Conservation (phyloP, 208 protist species). For the Leishmania turanica region DNA sequence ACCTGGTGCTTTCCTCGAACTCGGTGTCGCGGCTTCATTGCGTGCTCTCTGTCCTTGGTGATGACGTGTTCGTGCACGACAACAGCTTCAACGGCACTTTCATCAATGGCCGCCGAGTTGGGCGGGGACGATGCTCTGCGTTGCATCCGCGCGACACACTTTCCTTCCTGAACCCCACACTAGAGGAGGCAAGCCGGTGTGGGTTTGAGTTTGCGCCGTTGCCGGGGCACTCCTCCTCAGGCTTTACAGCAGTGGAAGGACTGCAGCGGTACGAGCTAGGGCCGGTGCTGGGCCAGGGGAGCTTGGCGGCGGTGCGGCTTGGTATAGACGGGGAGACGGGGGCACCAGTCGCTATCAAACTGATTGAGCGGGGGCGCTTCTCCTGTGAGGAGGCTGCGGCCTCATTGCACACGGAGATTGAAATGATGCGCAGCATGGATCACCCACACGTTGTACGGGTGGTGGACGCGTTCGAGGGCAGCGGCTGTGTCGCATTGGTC, state of each 20-base stretch:
- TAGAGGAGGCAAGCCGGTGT: conserved; percentile 39
- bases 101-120: conserved; percentile 59
- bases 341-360: conserved; percentile 65
- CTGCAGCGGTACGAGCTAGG: conserved; percentile 48
- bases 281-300: conserved; percentile 59
- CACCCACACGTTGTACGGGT: conserved; percentile 76
- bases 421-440: conserved; percentile 63
- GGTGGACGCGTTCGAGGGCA: conserved; percentile 60
- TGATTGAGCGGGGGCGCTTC: conserved; percentile 60
- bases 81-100: conserved; percentile 81
- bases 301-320: conserved; percentile 60
- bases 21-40: conserved; percentile 58
- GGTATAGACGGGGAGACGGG: conserved; percentile 41
- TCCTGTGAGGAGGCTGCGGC: conserved; percentile 37
- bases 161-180: conserved; percentile 55
- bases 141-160: conserved; percentile 54
- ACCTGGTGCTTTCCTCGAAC: conserved; percentile 31
- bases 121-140: conserved; percentile 33
- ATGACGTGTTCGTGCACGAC: conserved; percentile 69
- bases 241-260: conserved; percentile 12
- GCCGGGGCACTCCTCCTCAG: conserved; percentile 1
- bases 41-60: conserved; percentile 50
- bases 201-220: conserved; percentile 32
- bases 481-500: conserved; percentile 56
- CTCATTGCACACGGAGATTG: conserved; percentile 65